Evolutionary conservation across 2,329 filamentous ascomycete species (phyloP).

Genomic region (Aspergillus sp.): DNA sequence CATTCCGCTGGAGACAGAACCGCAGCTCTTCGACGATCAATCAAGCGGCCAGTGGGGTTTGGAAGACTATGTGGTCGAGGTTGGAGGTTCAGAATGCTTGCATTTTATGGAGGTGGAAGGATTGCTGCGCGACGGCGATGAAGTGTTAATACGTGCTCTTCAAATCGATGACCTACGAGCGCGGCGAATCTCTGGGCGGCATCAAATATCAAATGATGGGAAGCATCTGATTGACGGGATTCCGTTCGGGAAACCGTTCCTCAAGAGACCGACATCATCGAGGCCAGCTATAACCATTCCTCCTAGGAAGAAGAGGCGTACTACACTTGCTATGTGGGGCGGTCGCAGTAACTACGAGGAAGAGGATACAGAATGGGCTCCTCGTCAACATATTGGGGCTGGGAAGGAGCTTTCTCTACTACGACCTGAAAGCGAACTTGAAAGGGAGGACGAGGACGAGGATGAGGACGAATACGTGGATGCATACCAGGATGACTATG

Average conservation of each 20-base stretch:
- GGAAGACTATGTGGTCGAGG: conserved; percentile 85
- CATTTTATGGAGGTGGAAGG: conserved; percentile 74
- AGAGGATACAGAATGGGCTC: conserved; percentile 34
- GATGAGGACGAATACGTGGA: conserved; percentile 33
- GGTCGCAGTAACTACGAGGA: conserved; percentile 27
- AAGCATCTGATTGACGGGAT: conserved; percentile 82
- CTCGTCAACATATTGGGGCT: conserved; percentile 20
- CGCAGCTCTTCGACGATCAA: conserved; percentile 30
- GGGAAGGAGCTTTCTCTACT: conserved; percentile 28
- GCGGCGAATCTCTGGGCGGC: conserved; percentile 70
- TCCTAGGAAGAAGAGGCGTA: conserved; percentile 67
- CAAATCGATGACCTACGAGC: conserved; percentile 71
- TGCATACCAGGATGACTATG: conserved; percentile 26
- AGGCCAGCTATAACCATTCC: conserved; percentile 71
- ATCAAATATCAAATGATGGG: conserved; percentile 78
- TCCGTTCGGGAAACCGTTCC: conserved; percentile 73
- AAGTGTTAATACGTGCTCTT: conserved; percentile 78
- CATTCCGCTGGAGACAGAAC: conserved; percentile 73
- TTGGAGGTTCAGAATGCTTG: conserved; percentile 81
- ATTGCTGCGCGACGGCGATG: conserved; percentile 78
- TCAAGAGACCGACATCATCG: conserved; percentile 56
- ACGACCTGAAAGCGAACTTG: conserved; percentile 4
- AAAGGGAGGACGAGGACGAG: conserved; percentile 24
- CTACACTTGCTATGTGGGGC: conserved; percentile 29
- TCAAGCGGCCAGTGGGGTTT: conserved; percentile 68